phyloP scores from a whole-genome alignment of 1,139 yeast species.

The Taiozyma sp. region DNA sequence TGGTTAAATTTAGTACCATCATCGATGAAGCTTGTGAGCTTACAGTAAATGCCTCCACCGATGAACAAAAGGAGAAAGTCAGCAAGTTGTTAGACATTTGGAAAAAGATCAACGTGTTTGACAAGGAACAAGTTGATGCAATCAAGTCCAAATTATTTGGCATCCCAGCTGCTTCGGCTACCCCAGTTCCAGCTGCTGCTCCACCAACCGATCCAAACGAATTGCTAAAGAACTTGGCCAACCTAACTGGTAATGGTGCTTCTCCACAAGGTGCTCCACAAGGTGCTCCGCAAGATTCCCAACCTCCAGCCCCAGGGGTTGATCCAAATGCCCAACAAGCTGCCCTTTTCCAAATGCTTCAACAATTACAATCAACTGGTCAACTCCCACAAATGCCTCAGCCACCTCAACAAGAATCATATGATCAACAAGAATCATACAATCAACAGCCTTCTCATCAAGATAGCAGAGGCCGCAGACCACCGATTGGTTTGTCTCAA shows the following conservation, averaged over 20 bases:
- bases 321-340: constrained; percentile 31
- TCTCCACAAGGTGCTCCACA: neutral
- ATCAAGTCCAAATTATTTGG: constrained; percentile 58
- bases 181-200: constrained; percentile 18
- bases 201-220: constrained; percentile 45
- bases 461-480: constrained; percentile 3
- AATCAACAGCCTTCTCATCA: constrained; percentile 8
- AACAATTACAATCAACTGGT: constrained; percentile 26
- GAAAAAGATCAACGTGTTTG: constrained; percentile 82
- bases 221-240: constrained; percentile 60
- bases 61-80: constrained; percentile 60
- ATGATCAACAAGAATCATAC: no score
- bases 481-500: constrained; percentile 15
- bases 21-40: constrained; percentile 56
- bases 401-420: constrained; percentile 14
- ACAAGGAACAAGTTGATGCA: constrained; percentile 44
- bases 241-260: constrained; percentile 29
- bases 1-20: constrained; percentile 44
- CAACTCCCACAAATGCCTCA: constrained; percentile 24
- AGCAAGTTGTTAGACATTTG: constrained; percentile 86
- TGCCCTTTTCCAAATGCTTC: constrained; percentile 42
- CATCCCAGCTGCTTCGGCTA: constrained; percentile 34
- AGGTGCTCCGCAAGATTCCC: constrained; percentile 18
- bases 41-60: constrained; percentile 48
- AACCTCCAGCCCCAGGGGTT: constrained; percentile 21